A percentile compares a stretch with the other conserved stretches of the same genome.
Conservation (phyloP, 1,139 yeast species). For the Hyphopichia pseudoburtonii region DNA sequence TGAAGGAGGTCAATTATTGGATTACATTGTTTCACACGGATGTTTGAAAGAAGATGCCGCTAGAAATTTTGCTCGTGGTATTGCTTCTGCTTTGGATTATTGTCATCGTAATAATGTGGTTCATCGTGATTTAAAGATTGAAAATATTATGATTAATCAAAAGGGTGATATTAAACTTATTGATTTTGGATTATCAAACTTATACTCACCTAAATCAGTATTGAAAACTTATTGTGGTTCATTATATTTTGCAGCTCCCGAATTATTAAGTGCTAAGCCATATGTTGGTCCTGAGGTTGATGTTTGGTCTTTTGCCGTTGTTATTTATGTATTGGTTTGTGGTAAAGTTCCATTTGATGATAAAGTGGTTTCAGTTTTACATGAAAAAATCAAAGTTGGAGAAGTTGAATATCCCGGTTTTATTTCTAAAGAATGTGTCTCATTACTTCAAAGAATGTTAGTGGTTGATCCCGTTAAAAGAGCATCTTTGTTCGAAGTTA, state of each 20-base stretch:
- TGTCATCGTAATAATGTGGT: constrained; percentile 93
- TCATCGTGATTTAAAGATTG: constrained; percentile 95
- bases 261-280: constrained; percentile 85
- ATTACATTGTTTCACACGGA: constrained; percentile 96
- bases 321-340: constrained; percentile 87
- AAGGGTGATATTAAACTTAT: constrained; percentile 93
- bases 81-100: constrained; percentile 90
- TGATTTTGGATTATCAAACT: constrained; percentile 92
- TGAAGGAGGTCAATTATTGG: constrained; percentile 97
- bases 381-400: constrained; percentile 92
- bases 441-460: constrained; percentile 81
- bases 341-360: constrained; percentile 99
- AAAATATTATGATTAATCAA: constrained; percentile 90
- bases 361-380: constrained; percentile 87
- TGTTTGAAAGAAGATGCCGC: constrained; percentile 92
- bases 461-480: constrained; percentile 85
- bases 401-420: constrained; percentile 87
- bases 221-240: constrained; percentile 97
- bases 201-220: constrained; percentile 69
- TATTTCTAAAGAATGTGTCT: constrained; percentile 80
- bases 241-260: constrained; percentile 97
- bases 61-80: constrained; percentile 93
- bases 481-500: constrained; percentile 76
- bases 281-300: constrained; percentile 97
- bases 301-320: constrained; percentile 98